Evolutionary conservation across 345 rosid species (phyloP).

Genomic region (Brassica juncea): DNA sequence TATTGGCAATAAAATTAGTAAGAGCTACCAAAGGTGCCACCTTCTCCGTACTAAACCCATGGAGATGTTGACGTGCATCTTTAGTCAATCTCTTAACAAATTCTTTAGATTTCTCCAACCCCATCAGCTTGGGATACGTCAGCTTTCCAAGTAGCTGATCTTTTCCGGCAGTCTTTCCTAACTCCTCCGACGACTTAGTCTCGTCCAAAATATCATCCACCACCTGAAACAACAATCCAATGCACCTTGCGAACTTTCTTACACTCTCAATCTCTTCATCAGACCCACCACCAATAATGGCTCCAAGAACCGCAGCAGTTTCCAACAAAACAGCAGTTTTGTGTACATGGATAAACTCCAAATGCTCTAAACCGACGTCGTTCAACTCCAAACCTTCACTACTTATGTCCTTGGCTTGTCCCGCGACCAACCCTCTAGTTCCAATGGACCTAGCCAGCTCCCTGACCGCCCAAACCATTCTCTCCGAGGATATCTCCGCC

Average conservation of each 20-base stretch:
- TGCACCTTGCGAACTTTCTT: neutral
- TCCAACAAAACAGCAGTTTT: constrained; percentile 84
- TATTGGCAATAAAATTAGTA: constrained; percentile 74
- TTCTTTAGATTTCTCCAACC: constrained; percentile 67
- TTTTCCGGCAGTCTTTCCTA: neutral
- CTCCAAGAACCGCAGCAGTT: constrained; percentile 27
- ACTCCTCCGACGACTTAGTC: neutral
- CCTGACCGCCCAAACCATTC: constrained; percentile 59
- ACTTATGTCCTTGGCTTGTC: constrained; percentile 75
- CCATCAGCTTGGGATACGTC: constrained; percentile 79
- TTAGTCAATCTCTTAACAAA: constrained; percentile 61
- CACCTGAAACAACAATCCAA: neutral
- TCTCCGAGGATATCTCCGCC: constrained; percentile 40
- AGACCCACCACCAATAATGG: neutral
- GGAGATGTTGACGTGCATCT: constrained; percentile 65
- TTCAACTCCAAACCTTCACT: constrained; percentile 56
- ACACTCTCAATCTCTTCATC: neutral
- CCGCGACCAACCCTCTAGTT: constrained; percentile 72
- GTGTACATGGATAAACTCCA: constrained; percentile 85
- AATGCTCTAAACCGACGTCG: constrained; percentile 59
- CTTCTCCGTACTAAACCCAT: constrained; percentile 61
- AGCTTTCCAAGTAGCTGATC: constrained; percentile 62
- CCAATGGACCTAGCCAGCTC: constrained; percentile 77
- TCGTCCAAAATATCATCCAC: neutral
- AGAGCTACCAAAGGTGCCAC: constrained; percentile 84